phyloP scores from a whole-genome alignment of 1,284 basidiomycete species.

The Rhodotorula sp. region DNA sequence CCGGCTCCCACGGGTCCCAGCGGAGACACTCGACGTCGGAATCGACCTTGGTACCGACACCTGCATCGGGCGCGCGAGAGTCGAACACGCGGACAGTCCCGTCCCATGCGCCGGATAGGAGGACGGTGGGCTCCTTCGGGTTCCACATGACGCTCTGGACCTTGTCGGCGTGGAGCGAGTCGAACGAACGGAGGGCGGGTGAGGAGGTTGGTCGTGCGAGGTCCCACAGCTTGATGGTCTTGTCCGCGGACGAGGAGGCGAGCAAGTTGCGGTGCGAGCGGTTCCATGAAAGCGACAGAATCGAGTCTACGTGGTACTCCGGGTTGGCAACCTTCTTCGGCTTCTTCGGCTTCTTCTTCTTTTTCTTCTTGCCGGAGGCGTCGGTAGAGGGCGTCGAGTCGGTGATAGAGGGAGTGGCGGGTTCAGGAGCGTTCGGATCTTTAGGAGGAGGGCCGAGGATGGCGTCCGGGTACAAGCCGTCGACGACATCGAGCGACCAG shows the following conservation, averaged over 20 bases:
- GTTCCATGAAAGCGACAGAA: slow-evolving; percentile 91
- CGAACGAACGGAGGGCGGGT: slow-evolving; percentile 75
- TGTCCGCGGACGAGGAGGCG: slow-evolving; percentile 88
- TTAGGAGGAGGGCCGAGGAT: slow-evolving; percentile 82
- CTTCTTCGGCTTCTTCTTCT: slow-evolving; percentile 81
- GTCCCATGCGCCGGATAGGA: slow-evolving; percentile 92
- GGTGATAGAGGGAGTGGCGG: slow-evolving; percentile 60
- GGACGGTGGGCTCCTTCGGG: slow-evolving; percentile 74
- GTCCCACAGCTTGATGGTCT: slow-evolving; percentile 98
- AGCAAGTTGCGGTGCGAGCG: slow-evolving; percentile 81
- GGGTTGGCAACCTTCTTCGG: slow-evolving; percentile 59
- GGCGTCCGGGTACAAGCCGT: slow-evolving; percentile 89
- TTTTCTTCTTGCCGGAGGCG: slow-evolving; percentile 67
- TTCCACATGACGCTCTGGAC: slow-evolving; percentile 99
- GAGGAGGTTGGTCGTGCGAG: slow-evolving; percentile 61
- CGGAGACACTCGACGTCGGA: slow-evolving; percentile 89
- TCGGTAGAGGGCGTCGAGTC: slow-evolving; percentile 20
- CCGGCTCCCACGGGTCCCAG: slow-evolving; percentile 93
- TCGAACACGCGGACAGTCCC: slow-evolving; percentile 91
- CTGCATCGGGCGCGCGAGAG: slow-evolving; percentile 71
- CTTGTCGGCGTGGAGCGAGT: slow-evolving; percentile 81
- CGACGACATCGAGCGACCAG: slow-evolving; percentile 91
- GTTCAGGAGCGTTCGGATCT: slow-evolving; percentile 59
- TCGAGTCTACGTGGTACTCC: slow-evolving; percentile 87
- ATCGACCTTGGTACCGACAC: slow-evolving; percentile 59